phyloP scores from a whole-genome alignment of 306 rosid genomes.

The Fragaria ananassa region DNA sequence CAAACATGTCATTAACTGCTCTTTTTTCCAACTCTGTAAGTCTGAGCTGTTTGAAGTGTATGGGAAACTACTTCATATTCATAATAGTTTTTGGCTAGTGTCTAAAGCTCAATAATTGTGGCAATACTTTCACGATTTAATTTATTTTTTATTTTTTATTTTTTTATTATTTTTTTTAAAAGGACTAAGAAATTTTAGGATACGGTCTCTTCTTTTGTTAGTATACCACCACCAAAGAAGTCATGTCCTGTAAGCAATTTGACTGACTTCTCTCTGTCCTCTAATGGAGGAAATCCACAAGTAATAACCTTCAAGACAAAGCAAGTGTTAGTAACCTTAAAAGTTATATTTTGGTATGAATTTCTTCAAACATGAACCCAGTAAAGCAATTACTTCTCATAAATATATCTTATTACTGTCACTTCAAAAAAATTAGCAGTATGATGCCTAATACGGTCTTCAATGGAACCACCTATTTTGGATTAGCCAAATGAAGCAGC shows the following conservation, averaged over 20 bases:
- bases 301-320: slow-evolving; percentile 61
- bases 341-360: not conserved
- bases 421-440: not conserved
- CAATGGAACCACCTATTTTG: not conserved
- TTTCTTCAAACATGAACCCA: slow-evolving; percentile 9
- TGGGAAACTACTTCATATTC: slow-evolving; percentile 31
- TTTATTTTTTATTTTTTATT: not conserved
- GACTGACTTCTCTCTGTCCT: slow-evolving; percentile 73
- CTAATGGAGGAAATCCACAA: slow-evolving; percentile 92
- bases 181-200: slow-evolving; percentile 25
- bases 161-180: not conserved
- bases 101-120: not conserved
- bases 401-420: not conserved
- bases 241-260: slow-evolving; percentile 66
- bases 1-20: slow-evolving; percentile 82
- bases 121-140: not conserved
- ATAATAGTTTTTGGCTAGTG: not conserved
- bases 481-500: not conserved
- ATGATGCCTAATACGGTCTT: not conserved
- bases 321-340: slow-evolving; percentile 16
- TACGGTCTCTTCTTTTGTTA: slow-evolving; percentile 79
- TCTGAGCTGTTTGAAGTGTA: slow-evolving; percentile 59
- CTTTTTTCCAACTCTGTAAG: slow-evolving; percentile 65
- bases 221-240: slow-evolving; percentile 64
- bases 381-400: not conserved